Evolutionary conservation across 2,329 filamentous ascomycete genomes (phyloP).

Genomic region (Colletotrichum sp.): DNA sequence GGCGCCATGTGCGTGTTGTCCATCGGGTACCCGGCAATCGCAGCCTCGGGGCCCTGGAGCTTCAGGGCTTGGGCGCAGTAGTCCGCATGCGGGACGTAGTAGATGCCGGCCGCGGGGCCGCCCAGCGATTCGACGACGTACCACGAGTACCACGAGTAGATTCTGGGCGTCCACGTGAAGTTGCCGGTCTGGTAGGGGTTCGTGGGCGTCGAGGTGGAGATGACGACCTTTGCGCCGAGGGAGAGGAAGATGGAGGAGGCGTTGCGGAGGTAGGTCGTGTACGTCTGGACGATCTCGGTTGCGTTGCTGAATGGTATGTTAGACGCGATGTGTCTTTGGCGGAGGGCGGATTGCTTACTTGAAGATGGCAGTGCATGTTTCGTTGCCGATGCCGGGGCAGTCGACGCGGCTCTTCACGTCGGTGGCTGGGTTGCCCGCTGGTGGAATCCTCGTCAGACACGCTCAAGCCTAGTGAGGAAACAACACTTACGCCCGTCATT

Average conservation of each 20-base stretch:
- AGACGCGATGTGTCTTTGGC: accelerated
- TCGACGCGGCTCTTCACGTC: slow-evolving; percentile 63
- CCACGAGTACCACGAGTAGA: slow-evolving; percentile 60
- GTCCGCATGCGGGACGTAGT: slow-evolving; percentile 63
- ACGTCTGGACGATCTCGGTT: slow-evolving; percentile 63
- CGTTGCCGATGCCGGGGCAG: slow-evolving; percentile 58
- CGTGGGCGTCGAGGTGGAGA: slow-evolving; percentile 59
- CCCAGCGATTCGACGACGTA: slow-evolving; percentile 27
- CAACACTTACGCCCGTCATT: slow-evolving; percentile 63
- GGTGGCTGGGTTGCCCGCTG: slow-evolving; percentile 28
- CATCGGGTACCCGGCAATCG: slow-evolving; percentile 60
- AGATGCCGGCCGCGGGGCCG: slow-evolving; percentile 43
- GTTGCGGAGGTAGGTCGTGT: slow-evolving; percentile 63
- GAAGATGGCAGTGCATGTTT: slow-evolving; percentile 60
- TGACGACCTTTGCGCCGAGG: slow-evolving; percentile 65
- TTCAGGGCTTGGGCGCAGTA: slow-evolving; percentile 60
- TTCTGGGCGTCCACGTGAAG: slow-evolving; percentile 51
- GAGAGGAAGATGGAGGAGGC: slow-evolving; percentile 57
- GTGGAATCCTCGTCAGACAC: not conserved
- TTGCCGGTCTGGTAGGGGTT: slow-evolving; percentile 65
- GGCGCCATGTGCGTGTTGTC: slow-evolving; percentile 69
- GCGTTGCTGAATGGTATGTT: not conserved
- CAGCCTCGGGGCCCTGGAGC: slow-evolving; percentile 51
- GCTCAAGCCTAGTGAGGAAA: accelerated
- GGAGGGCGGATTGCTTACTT: not conserved